Conservation (phyloP, 805 yeast genomes). For the Debaryomyces maramus region DNA sequence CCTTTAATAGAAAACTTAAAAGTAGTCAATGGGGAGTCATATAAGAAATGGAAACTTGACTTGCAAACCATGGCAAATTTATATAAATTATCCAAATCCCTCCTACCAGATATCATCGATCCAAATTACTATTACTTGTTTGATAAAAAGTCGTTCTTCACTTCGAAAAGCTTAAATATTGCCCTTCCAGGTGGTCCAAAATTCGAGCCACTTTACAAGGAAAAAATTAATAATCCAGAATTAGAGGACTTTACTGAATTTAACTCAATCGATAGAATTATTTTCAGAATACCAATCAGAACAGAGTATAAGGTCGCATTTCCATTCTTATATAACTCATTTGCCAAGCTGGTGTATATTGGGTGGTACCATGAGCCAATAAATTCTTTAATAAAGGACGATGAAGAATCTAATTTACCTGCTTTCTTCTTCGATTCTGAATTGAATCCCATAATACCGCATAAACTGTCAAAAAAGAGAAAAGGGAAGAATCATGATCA, state of each 20-base stretch:
- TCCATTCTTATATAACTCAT: conserved; percentile 80
- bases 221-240: conserved; percentile 55
- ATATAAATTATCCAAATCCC: conserved; percentile 67
- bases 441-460: conserved; percentile 53
- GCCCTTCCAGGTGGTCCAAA: conserved; percentile 96
- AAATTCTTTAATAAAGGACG: conserved; percentile 47
- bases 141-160: conserved; percentile 75
- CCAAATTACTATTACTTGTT: conserved; percentile 69
- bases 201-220: conserved; percentile 81
- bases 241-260: conserved; percentile 84
- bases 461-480: conserved; percentile 9
- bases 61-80: conserved; percentile 63
- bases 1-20: conserved; percentile 63
- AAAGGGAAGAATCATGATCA: conserved; percentile 39
- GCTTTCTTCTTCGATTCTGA: conserved; percentile 57
- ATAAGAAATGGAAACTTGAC: conserved; percentile 67
- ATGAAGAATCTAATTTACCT: conserved; percentile 41
- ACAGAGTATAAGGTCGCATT: conserved; percentile 86
- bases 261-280: conserved; percentile 83
- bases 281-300: conserved; percentile 71
- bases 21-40: conserved; percentile 74
- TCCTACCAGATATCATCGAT: conserved; percentile 58
- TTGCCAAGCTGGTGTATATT: conserved; percentile 62
- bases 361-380: conserved; percentile 67
- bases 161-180: conserved; percentile 86